A percentile compares a stretch with the other conserved stretches of the same genome.
These are phyloP conservation scores for Debaryomyces subglobosus DNA, from an alignment of 1,139 yeast species.

Conservation along the genomic window DNA sequence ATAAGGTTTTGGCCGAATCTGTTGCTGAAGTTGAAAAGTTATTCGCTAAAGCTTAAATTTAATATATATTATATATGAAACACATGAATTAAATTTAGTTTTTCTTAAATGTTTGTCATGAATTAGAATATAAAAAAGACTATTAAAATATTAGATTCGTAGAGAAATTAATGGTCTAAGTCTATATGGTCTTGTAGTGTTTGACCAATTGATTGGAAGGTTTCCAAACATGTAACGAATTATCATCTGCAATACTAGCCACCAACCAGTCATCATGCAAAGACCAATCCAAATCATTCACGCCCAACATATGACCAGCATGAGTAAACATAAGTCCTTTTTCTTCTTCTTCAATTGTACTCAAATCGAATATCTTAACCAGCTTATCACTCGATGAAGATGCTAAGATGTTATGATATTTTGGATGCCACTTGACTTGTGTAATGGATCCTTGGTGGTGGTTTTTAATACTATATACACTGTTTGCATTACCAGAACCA, in stretches of 20 bases:
- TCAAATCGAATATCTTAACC: conserved; percentile 71
- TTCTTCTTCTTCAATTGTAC: conserved; percentile 36
- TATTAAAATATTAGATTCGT: conserved; percentile 1
- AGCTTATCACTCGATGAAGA: conserved; percentile 73
- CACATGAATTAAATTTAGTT: conserved; percentile 3
- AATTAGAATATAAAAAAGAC: conserved; percentile 10
- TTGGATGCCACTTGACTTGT: conserved; percentile 79
- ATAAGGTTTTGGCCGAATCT: conserved; percentile 85
- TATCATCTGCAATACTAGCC: conserved; percentile 86
- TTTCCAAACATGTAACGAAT: conserved; percentile 85
- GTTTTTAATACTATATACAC: conserved; percentile 15
- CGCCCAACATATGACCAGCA: conserved; percentile 89
- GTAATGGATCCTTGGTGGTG: conserved; percentile 70
- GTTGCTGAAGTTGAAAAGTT: conserved; percentile 89
- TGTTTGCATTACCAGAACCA: conserved; percentile 21
- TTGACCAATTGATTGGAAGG: conserved; percentile 43
- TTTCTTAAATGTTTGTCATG: conserved; percentile 14
- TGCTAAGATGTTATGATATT: conserved; percentile 60
- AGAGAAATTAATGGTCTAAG: not conserved
- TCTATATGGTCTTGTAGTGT: conserved; percentile 14
- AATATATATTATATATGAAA: conserved; percentile 3
- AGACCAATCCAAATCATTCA: conserved; percentile 88
- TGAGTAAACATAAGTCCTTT: conserved; percentile 66
- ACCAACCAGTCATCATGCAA: conserved; percentile 76
- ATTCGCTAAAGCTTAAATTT: conserved; percentile 52